Percentiles rank a stretch among this genome's conserved stretches.
Conservation (phyloP, 148 eudicot genomes). For the Suaeda aralocaspica region DNA sequence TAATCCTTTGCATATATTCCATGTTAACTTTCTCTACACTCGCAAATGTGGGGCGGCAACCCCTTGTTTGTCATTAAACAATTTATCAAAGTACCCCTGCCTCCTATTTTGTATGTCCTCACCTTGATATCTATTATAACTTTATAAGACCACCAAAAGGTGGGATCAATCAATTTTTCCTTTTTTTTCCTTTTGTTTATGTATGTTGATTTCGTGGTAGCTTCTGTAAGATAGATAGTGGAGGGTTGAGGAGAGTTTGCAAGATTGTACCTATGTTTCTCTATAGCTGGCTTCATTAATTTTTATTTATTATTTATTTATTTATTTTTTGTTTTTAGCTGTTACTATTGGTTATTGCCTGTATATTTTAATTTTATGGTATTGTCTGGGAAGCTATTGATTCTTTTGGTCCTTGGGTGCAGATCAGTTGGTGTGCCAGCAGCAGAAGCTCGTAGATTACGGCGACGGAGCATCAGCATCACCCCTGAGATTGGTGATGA, state of each 20-base stretch:
- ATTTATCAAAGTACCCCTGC: too few relatives aligned
- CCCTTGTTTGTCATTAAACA: too few relatives aligned
- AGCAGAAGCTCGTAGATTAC: constrained; percentile 60
- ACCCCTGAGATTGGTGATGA: constrained; percentile 99
- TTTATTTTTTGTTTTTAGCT: neutral
- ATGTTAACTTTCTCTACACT: too few relatives aligned
- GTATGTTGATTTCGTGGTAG: neutral
- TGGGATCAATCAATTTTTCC: too few relatives aligned
- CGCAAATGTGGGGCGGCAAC: too few relatives aligned
- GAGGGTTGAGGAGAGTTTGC: neutral
- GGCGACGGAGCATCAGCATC: constrained; percentile 96
- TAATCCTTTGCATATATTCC: too few relatives aligned
- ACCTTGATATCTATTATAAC: too few relatives aligned
- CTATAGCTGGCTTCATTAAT: neutral
- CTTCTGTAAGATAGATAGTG: neutral
- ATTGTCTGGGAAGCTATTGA: neutral
- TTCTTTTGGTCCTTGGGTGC: constrained; percentile 22
- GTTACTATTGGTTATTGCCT: neutral
- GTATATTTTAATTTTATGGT: neutral
- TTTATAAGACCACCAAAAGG: too few relatives aligned
- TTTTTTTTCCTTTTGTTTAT: neutral
- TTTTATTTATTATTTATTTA: neutral
- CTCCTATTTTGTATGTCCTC: too few relatives aligned
- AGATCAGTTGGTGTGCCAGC: constrained; percentile 84
- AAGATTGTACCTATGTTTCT: neutral